Percentiles rank a stretch among this genome's conserved stretches.
Conservation (phyloP, 208 protist genomes). For the Herpetomonas muscarum region DNA sequence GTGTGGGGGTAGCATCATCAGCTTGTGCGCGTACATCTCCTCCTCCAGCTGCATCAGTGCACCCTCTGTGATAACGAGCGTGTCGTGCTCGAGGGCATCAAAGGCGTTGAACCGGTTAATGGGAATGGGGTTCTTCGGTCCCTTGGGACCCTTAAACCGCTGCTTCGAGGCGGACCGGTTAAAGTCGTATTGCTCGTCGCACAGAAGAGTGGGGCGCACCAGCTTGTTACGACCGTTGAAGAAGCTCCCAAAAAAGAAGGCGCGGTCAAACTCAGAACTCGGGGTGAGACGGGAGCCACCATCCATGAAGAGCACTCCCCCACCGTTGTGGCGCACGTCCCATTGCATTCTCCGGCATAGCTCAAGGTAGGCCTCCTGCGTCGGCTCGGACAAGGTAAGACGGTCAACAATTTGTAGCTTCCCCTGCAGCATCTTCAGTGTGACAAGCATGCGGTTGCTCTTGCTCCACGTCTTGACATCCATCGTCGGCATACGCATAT, state of each 20-base stretch:
- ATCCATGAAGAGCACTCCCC: slow-evolving; percentile 90
- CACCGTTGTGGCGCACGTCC: slow-evolving; percentile 87
- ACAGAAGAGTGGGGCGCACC: slow-evolving; percentile 81
- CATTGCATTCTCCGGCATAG: slow-evolving; percentile 83
- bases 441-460: slow-evolving; percentile 86
- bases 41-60: slow-evolving; percentile 86
- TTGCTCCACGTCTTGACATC: slow-evolving; percentile 82
- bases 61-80: slow-evolving; percentile 86
- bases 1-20: slow-evolving; percentile 81
- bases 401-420: slow-evolving; percentile 83
- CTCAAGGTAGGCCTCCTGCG: slow-evolving; percentile 70
- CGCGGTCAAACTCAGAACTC: slow-evolving; percentile 79
- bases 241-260: slow-evolving; percentile 91
- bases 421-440: slow-evolving; percentile 87
- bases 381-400: slow-evolving; percentile 75
- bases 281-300: slow-evolving; percentile 84
- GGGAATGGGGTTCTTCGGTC: slow-evolving; percentile 88
- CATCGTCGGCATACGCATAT: slow-evolving; percentile 89
- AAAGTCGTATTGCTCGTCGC: slow-evolving; percentile 86
- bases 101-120: slow-evolving; percentile 91
- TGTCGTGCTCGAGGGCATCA: slow-evolving; percentile 80
- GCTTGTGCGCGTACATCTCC: slow-evolving; percentile 84
- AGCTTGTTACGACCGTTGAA: slow-evolving; percentile 90
- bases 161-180: slow-evolving; percentile 76
- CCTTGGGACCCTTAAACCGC: slow-evolving; percentile 74